phyloP scores from a whole-genome alignment of 75 land plant species.

The Cupressus sempervirens region DNA sequence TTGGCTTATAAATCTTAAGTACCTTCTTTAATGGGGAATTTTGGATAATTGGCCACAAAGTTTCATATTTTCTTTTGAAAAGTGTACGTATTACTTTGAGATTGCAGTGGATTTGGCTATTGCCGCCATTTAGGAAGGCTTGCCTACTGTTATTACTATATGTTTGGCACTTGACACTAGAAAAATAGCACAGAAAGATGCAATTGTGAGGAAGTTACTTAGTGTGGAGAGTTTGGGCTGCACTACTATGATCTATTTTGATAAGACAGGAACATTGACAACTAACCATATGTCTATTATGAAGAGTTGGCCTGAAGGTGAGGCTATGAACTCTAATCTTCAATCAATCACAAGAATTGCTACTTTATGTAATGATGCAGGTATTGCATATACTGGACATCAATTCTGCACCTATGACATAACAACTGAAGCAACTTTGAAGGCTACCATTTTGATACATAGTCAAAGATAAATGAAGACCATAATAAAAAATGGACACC shows the following conservation, averaged over 20 bases:
- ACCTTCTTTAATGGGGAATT: slow-evolving; percentile 62
- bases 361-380: slow-evolving; percentile 70
- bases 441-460: too few species aligned
- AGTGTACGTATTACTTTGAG: slow-evolving; percentile 78
- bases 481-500: too few species aligned
- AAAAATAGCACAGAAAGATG: slow-evolving; percentile 80
- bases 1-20: slow-evolving; percentile 67
- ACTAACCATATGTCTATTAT: slow-evolving; percentile 77
- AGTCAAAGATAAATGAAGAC: too few species aligned
- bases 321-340: slow-evolving; percentile 47
- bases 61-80: slow-evolving; percentile 69
- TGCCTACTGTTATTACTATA: slow-evolving; percentile 79
- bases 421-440: slow-evolving; percentile 80
- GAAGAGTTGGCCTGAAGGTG: slow-evolving; percentile 13
- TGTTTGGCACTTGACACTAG: slow-evolving; percentile 73
- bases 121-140: slow-evolving; percentile 73
- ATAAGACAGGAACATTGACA: slow-evolving; percentile 74
- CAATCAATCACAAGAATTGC: slow-evolving; percentile 53
- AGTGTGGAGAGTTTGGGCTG: slow-evolving; percentile 80
- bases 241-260: slow-evolving; percentile 74
- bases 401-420: slow-evolving; percentile 54
- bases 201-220: slow-evolving; percentile 66
- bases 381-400: slow-evolving; percentile 37
- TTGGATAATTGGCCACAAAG: slow-evolving; percentile 57
- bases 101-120: slow-evolving; percentile 78